Percentiles rank a stretch among this genome's conserved stretches.
Evolutionary conservation across 345 rosid genomes (phyloP).

Genomic region (Pistacia vera): DNA sequence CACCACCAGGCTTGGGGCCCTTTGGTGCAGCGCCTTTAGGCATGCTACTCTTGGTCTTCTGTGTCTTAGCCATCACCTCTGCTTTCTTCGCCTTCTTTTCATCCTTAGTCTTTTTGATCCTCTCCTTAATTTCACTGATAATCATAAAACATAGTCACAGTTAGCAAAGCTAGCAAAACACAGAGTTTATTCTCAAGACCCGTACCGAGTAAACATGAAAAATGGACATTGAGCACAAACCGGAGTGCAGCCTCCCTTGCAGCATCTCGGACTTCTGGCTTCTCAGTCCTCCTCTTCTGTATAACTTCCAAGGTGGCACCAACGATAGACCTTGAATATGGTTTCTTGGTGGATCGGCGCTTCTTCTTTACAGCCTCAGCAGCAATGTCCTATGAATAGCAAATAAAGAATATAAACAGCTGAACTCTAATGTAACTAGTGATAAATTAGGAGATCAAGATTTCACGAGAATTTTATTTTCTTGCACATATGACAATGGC

Average conservation of each 20-base stretch:
- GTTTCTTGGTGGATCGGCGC: slow-evolving; percentile 56
- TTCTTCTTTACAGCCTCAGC: slow-evolving; percentile 65
- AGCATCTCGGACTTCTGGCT: slow-evolving; percentile 69
- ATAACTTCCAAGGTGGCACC: too few species aligned
- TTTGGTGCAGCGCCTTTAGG: slow-evolving; percentile 55
- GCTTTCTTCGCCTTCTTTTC: slow-evolving; percentile 90
- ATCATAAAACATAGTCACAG: not conserved
- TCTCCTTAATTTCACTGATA: slow-evolving; percentile 24
- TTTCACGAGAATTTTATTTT: too few species aligned
- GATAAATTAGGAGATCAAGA: too few species aligned
- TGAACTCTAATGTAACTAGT: not conserved
- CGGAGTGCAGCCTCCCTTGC: slow-evolving; percentile 67
- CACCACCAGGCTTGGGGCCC: slow-evolving; percentile 72
- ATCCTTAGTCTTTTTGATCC: slow-evolving; percentile 71
- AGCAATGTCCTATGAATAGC: slow-evolving; percentile 49
- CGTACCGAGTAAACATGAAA: not conserved
- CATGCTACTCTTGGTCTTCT: slow-evolving; percentile 50
- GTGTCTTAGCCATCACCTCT: slow-evolving; percentile 54
- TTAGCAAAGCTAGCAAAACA: not conserved
- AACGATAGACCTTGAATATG: slow-evolving; percentile 55
- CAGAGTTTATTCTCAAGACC: too few species aligned
- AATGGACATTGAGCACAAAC: slow-evolving; percentile 17
- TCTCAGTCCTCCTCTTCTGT: too few species aligned
- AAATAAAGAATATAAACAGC: not conserved
- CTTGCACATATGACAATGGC: not conserved